Base-by-base conservation (phyloP, 371 early-diverging fungal species). In the Mucor ambiguus region DNA sequence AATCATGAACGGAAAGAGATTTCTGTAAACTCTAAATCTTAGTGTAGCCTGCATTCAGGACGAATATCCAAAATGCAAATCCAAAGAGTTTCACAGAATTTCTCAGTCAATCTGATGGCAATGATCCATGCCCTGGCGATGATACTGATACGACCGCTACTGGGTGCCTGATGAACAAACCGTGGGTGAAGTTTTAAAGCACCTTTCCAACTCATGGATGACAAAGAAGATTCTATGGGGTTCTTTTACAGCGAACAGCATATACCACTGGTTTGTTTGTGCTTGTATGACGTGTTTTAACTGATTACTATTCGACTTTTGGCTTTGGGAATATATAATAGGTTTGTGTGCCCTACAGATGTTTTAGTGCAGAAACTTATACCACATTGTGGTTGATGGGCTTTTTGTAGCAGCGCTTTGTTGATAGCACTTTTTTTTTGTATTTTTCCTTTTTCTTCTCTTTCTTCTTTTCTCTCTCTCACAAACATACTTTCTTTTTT, bases 1-100 rank as follows among this genome's bases (percentile, higher is more conserved):
- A 41, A 41, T 41, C 41, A 18, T 41, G 3, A 61, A 49, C 18
- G 24, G 24, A 48, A 48, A 54, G 30, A 33, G 56, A 64, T 64
- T 64, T 64, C 64, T 56, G 56, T 38, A 64, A 64, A 59, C 54
- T 52, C 22, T 59, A 38, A 59, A 54, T 49, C 18, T 66, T 65
- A 37, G 58, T 48, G 52, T 59, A 58, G 58, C 60, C 43, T 22
- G 28, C 4, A 32, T n/a, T n/a, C 20, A 55, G 18, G 26, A 32
- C 18, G 33, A 56, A 56, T 41, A 41, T 41, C 41, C 41, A 18
- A 16, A 16, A 41, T 2, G 41, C 41, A 56, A 12, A 54, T 22
- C 10, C 1, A 46, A 22, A 46, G 22, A 46, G 46, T 46, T 46
- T 46, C 46, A 46, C 46, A 52, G 52, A 28, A 52, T 52, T 6